Percentiles rank a stretch among this genome's conserved stretches.
phyloP scores from a whole-genome alignment of 1,284 basidiomycete genomes.

The Cutaneotrichosporon spelunceum region DNA sequence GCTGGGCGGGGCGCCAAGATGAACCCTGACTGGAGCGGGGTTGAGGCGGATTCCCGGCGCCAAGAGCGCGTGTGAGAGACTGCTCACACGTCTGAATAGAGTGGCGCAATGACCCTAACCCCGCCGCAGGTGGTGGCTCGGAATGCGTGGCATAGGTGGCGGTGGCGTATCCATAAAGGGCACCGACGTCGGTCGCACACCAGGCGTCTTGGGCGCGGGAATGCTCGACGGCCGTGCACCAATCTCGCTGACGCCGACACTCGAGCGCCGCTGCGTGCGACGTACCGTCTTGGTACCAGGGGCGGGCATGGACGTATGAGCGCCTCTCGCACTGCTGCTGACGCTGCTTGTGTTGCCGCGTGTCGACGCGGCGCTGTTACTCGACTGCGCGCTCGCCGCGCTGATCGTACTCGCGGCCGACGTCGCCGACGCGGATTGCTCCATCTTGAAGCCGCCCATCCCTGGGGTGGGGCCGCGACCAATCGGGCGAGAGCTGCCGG shows the following conservation, averaged over 20 bases:
- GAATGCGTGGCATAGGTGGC: conserved; percentile 45
- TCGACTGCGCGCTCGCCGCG: background rate
- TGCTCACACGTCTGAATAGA: background rate
- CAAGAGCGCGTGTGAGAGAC: background rate
- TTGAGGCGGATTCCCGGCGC: too few relatives aligned
- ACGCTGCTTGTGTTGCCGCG: conserved; percentile 6
- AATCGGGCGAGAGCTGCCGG: background rate
- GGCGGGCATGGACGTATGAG: background rate
- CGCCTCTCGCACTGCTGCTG: background rate
- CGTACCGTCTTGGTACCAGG: background rate
- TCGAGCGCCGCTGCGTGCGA: conserved; percentile 14
- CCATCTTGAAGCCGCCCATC: background rate
- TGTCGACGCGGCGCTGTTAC: conserved; percentile 2
- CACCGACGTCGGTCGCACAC: conserved; percentile 30
- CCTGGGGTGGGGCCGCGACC: background rate
- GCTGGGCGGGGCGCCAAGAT: background rate
- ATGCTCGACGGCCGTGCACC: conserved; percentile 31
- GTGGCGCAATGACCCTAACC: background rate
- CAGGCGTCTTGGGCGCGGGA: conserved; percentile 32
- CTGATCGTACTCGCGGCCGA: conserved; percentile 1
- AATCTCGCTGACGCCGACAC: conserved; percentile 19
- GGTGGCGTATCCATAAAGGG: conserved; percentile 35
- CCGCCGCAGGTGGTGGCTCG: conserved; percentile 13
- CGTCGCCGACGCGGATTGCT: background rate
- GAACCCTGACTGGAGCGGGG: too few relatives aligned